A percentile compares a stretch with the other conserved stretches of the same genome.
Evolutionary conservation across 768 basidiomycete genomes (phyloP).

Genomic region (Suillus occidentalis): DNA sequence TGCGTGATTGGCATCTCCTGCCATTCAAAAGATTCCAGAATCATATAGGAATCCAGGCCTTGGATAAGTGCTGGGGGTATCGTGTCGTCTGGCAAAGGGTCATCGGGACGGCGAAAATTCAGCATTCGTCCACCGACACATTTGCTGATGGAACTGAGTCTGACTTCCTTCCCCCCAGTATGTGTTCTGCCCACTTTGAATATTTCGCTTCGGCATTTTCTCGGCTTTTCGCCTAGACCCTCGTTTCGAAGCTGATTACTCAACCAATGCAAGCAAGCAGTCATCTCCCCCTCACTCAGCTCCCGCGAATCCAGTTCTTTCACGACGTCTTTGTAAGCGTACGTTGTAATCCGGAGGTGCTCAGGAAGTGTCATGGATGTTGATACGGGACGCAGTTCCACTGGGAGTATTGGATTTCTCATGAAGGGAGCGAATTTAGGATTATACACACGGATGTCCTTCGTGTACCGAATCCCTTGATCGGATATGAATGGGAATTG

Average conservation of each 20-base stretch:
- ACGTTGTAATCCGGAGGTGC: conserved; percentile 60
- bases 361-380: conserved; percentile 62
- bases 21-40: conserved; percentile 53
- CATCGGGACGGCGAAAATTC: conserved; percentile 58
- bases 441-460: conserved; percentile 70
- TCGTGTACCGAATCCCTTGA: conserved; percentile 63
- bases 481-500: conserved; percentile 76
- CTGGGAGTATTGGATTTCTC: conserved; percentile 60
- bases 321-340: conserved; percentile 78
- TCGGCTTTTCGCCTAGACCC: not conserved
- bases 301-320: conserved; percentile 67
- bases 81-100: conserved; percentile 73
- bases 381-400: conserved; percentile 22
- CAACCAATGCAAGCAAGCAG: conserved; percentile 89
- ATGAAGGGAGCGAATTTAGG: conserved; percentile 66
- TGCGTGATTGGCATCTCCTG: conserved; percentile 44
- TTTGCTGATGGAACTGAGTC: conserved; percentile 59
- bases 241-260: conserved; percentile 27
- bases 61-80: conserved; percentile 32
- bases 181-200: not conserved
- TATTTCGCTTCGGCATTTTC: not conserved
- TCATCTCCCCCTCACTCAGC: conserved; percentile 65
- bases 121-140: conserved; percentile 60
- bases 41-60: conserved; percentile 40
- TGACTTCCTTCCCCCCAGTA: conserved; percentile 31